Base-by-base conservation (phyloP, 306 rosid genomes). In the Trichosanthes truncata region DNA sequence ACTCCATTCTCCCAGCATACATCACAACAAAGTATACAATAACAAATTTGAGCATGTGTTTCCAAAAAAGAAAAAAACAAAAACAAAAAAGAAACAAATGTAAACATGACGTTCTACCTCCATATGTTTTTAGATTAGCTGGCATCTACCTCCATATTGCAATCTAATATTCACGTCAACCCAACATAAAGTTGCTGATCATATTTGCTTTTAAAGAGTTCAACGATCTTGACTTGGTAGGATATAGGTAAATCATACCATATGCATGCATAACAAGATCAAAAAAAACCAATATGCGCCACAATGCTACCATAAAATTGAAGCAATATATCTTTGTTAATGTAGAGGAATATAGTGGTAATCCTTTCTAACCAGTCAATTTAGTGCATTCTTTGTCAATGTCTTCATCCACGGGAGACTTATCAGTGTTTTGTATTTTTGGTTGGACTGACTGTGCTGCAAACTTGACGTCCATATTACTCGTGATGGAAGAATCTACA, bases 341-440 rank as follows among this genome's bases (percentile, higher is more conserved):
- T 35, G 33, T 56, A 41, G 38, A 56, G 9, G 12, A 59, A 20
- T 45, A 9, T 51, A 72, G 25, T 38, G 18, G 33, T 72, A 80
- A 85, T 31, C 68, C 43, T 82, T 63, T 84, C 82, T 74, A 60
- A 83, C 87, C 87, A 81, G 26, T 83, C 59, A 49, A n/a, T 7
- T 48, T 69, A 59, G 38, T 36, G 49, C 9, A 75, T 71, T 77
- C 87, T 65, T 74, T 21, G 74, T 61, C 80, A 69, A 81, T 67
- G 57, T 55, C 60, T 67, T 68, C 65, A 80, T 38, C 77, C 74
- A 49, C 81, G 77, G 87, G 81, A 82, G 53, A 69, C 80, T 80
- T 82, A 55, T 60, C 78, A 35, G 78, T 82, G 52, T 71, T 79
- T 71, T 82, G 83, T 18, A 59, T 15, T 29, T 51, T 77, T 5